Conservation (phyloP, 305 asterid genomes). For the Salvia sclarea region DNA sequence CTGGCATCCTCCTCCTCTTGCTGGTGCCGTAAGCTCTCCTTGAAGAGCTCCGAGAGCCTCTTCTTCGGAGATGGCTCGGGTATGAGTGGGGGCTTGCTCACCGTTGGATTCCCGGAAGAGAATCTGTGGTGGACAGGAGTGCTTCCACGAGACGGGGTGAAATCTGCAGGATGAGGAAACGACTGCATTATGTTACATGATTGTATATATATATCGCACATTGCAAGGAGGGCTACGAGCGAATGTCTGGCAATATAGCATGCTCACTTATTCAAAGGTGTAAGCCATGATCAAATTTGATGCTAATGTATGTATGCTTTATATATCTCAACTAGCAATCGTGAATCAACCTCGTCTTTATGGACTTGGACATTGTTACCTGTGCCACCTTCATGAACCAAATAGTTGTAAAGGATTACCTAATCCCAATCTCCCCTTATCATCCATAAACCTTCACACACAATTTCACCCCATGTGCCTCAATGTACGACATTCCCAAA, state of each 20-base stretch:
- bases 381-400: constrained; percentile 4
- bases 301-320: not conserved
- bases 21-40: constrained; percentile 40
- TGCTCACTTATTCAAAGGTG: not conserved
- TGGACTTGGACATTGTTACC: not conserved
- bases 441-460: not conserved
- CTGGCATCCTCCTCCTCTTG: constrained; percentile 1
- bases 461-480: not conserved
- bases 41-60: constrained; percentile 52
- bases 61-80: constrained; percentile 37
- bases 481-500: not conserved
- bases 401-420: not conserved
- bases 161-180: constrained; percentile 34
- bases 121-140: constrained; percentile 51
- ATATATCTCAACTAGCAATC: not conserved
- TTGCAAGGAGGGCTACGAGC: not conserved
- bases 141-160: constrained; percentile 50
- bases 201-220: no score
- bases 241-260: not conserved
- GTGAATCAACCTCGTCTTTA: not conserved
- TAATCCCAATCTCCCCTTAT: not conserved
- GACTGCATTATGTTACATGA: not conserved
- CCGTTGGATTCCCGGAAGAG: constrained; percentile 23
- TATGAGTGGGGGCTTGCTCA: constrained; percentile 23
- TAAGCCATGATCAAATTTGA: not conserved